Evolutionary conservation across 768 basidiomycete species (phyloP), one percentile per base, ranked within the genome.

Genomic region (Krasilnikovozyma curviuscula): DNA sequence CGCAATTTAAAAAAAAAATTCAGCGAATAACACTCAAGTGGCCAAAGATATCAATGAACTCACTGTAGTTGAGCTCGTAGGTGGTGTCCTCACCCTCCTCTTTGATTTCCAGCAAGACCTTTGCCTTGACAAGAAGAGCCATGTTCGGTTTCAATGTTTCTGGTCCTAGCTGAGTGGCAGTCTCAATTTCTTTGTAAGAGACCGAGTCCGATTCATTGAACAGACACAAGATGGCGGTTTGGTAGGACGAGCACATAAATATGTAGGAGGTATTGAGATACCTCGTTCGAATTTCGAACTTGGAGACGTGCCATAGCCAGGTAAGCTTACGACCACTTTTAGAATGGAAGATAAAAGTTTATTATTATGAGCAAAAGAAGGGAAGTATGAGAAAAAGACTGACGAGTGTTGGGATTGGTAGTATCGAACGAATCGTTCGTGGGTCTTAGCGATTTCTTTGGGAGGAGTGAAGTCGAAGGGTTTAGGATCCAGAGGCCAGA

Each of bases 291-390:
- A 98, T 73, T 63, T 98, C 93, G 67, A 89, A 89, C 70, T 91
- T 91, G 47, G 79, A 86, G 63, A 89, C 84, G 60, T 95, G 91
- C 93, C 93, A 98, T 9, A 97, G 68, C 91, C 91, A 98, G 0
- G 84, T 89, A 35, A 98, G 73, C 61, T 91, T 91, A 52, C 91
- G 80, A 13, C 88, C 91, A 2, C 61, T 63, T 35, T 23, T 28
- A 24, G 34, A 6, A 4, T 4, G 6, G 24, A 5, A 41, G n/a
- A 25, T 13, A 5, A 39, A 23, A 34, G 13, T 27, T 5, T 28
- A 27, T 30, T 27, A 27, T 43, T n/a, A 40, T n/a, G 21, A 21
- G 1, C 3, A 7, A 3, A 27, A 28, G 10, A 28, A 7, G 24
- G 28, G 18, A 19, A 41, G 29, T 24, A n/a, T 21, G 12, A 35